phyloP scores from a whole-genome alignment of 139 green algal species.

The Chlamydomonas sp. region DNA sequence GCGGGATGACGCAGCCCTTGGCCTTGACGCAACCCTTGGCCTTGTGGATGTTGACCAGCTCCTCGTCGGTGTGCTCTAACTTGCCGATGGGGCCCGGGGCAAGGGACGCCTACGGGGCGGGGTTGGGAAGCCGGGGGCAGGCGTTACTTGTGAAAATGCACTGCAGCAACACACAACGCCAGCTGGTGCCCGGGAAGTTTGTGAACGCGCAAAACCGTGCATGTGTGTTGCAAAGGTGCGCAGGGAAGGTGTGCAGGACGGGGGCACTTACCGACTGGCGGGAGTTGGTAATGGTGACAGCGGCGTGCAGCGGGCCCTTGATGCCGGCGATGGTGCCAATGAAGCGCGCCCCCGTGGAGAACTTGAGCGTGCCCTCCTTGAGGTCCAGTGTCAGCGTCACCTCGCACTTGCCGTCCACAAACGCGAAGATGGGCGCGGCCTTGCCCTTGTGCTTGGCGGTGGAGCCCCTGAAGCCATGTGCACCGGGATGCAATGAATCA shows the following conservation, averaged over 20 bases:
- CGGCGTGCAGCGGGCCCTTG: conserved; percentile 63
- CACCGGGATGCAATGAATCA: too few relatives aligned
- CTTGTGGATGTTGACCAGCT: conserved; percentile 72
- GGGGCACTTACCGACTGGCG: too few relatives aligned
- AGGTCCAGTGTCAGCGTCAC: conserved; percentile 45
- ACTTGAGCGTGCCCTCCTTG: conserved; percentile 67
- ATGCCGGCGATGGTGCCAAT: conserved; percentile 70
- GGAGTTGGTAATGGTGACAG: conserved; percentile 46
- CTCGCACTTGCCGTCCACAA: conserved; percentile 63
- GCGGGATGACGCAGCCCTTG: conserved; percentile 46
- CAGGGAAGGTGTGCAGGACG: too few relatives aligned
- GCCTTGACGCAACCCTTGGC: conserved; percentile 38
- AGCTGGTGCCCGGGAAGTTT: conserved; percentile 40
- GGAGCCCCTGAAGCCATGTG: conserved; percentile 35
- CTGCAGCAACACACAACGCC: conserved; percentile 45
- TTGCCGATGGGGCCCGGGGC: conserved; percentile 64
- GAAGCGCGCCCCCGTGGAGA: conserved; percentile 54
- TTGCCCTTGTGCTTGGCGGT: conserved; percentile 68
- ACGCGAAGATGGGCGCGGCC: conserved; percentile 63
- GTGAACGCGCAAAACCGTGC: too few relatives aligned
- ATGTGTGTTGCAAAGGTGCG: too few relatives aligned
- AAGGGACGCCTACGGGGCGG: conserved; percentile 27
- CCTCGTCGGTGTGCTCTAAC: conserved; percentile 69
- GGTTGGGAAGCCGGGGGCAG: background rate
- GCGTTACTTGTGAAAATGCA: background rate